Evolutionary conservation across 2,329 filamentous ascomycete genomes (phyloP), one percentile per base, ranked within the genome.

Genomic region (Chrysoporthe deuterocubensis): DNA sequence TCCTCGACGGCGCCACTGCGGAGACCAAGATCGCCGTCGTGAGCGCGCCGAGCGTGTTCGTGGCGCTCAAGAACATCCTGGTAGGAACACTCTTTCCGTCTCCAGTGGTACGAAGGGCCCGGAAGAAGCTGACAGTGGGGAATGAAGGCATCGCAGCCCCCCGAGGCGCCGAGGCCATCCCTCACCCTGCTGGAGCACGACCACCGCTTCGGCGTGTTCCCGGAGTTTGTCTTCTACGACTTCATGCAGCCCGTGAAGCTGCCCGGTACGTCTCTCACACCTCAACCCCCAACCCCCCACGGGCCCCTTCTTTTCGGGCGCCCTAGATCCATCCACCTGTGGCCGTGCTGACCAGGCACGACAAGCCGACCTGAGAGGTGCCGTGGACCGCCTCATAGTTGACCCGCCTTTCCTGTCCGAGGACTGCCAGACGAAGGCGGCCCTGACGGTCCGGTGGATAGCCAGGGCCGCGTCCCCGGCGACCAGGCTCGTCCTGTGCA

Each of bases 391-490:
- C 65, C 85, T 95, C 69, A 90, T 94, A 65, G 87, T 86, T 72
- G 92, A 96, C 75, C 92, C 92, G 9, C 92, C 92, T 0, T 95
- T 95, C 76, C 81, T 95, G 46, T 93, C 88, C 76, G 86, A 91
- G 70, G 91, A 95, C 74, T 95, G 92, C 76, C 91, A 95, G 76
- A 93, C 91, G 0, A 94, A 93, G 82, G 90, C 87, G 70, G 92
- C 92, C 9, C 78, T 94, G 73, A 94, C 92, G 1, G 87, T 90
- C 21, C 86, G 90, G n/a, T 94, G 89, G 89, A 83, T 95, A 57
- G 83, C 88, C 37, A 90, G 86, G 69, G 71, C 76, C 5, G 58
- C 77, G 73, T 11, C 71, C 26, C 34, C 72, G 75, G 14, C 71
- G 60, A 61, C 66, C 63, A 71, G 69, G 61, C 73, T 94, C 64